Evolutionary conservation across 2,329 filamentous ascomycete genomes (phyloP).

Genomic region (Colletotrichum liriopes): DNA sequence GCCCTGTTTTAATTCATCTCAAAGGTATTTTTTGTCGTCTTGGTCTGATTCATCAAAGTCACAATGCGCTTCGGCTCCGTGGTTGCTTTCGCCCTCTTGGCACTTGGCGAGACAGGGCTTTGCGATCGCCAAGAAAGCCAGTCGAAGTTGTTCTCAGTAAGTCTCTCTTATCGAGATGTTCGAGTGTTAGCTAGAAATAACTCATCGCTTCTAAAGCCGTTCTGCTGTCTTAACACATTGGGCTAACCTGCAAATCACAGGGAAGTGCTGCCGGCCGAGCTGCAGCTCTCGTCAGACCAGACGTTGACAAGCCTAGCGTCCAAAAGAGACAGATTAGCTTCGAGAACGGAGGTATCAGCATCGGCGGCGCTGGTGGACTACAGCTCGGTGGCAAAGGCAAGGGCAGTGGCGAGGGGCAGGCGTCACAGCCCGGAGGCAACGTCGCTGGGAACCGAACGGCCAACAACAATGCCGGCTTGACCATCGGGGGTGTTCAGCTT

Average conservation of each 20-base stretch:
- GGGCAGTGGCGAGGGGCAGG: conserved; percentile 8
- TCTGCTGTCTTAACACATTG: too few species aligned
- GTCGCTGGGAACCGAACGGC: conserved; percentile 19
- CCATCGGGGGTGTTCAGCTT: conserved; percentile 22
- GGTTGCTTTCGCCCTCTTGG: conserved; percentile 24
- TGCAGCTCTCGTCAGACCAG: conserved; percentile 24
- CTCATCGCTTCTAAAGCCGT: too few species aligned
- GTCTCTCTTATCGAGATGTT: background rate
- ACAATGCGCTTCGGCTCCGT: conserved; percentile 24
- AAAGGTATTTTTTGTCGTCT: background rate
- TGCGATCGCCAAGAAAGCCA: conserved; percentile 40
- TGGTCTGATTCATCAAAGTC: background rate
- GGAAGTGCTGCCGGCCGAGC: conserved; percentile 34
- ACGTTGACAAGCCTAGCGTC: conserved; percentile 4
- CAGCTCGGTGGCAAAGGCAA: conserved; percentile 25
- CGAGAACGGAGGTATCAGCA: conserved; percentile 22
- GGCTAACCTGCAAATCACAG: background rate
- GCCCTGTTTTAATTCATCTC: background rate
- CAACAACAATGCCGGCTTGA: conserved; percentile 34
- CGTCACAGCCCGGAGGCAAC: background rate
- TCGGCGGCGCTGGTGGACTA: conserved; percentile 22
- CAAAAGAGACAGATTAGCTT: conserved; percentile 35
- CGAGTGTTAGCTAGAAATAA: background rate
- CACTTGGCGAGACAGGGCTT: conserved; percentile 29
- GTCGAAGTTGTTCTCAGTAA: conserved; percentile 16